Base-by-base conservation (phyloP, 306 rosid species). In the Quercus glauca region DNA sequence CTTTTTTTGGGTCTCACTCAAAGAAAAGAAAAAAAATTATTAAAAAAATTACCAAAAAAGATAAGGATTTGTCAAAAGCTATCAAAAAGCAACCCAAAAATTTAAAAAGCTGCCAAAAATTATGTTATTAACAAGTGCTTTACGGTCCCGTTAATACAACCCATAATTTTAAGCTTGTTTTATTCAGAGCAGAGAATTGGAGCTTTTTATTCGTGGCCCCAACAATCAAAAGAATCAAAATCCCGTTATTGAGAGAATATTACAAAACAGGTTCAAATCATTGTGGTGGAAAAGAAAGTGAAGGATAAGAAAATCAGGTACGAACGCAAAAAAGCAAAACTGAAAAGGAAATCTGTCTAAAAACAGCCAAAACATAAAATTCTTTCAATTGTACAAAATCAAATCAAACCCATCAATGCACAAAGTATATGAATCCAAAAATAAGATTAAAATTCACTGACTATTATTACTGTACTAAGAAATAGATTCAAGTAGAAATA, bases 191-290 rank as follows among this genome's bases (percentile, higher is more conserved):
- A 0, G 11, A 14, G 31, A 28, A 28, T 64, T 29, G 9, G n/a
- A 12, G 28, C 37, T 55, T 37, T 55, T 37, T 35, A 33, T 75
- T 65, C 58, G 52, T 77, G 86, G 89, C 81, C 88, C 85, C 80
- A 6, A 76, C 61, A 76, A 71, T 70, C 29, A 52, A 55, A 71
- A 80, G 83, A 79, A 86, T 87, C 87, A 85, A 79, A 79, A 35
- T 76, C 87, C 76, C 74, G 79, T 81, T 76, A 85, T 79, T 81
- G 84, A 55, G 69, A 84, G 86, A 84, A 86, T 90, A 80, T 87
- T 87, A 90, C 71, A 77, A 79, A 71, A 84, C 56, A 71, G 72
- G 29, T 31, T 51, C 58, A 55, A 63, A 60, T 25, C 67, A 65
- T 65, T 28, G 21, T 7, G 70, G 17, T 10, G 12, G 17, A 49